Evolutionary conservation across 2,329 filamentous ascomycete genomes (phyloP).

Genomic region (Neoscytalidium dimidiatum): DNA sequence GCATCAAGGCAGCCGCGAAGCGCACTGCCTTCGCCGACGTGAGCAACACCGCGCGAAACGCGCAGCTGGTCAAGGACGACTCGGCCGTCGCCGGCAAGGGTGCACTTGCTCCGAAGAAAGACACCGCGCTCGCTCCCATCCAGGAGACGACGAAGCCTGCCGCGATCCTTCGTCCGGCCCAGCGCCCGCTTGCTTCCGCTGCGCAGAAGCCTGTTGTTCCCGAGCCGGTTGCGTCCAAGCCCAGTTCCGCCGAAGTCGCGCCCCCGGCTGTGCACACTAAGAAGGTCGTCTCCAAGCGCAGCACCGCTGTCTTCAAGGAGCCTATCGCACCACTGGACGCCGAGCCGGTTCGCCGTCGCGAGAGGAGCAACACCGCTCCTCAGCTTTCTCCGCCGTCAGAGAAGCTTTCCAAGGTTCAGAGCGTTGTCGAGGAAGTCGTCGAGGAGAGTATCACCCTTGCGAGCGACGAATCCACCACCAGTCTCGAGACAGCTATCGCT

Average conservation of each 20-base stretch:
- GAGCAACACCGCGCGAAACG: constrained; percentile 63
- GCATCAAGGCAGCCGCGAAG: constrained; percentile 67
- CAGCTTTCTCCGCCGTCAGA: constrained; percentile 15
- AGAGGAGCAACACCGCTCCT: constrained; percentile 15
- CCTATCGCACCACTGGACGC: neutral
- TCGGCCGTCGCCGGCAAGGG: constrained; percentile 52
- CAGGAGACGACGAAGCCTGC: constrained; percentile 11
- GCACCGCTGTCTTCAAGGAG: constrained; percentile 58
- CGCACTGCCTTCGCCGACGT: constrained; percentile 80
- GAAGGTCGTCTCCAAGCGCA: constrained; percentile 16
- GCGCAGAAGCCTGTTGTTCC: constrained; percentile 3
- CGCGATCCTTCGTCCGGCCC: constrained; percentile 14
- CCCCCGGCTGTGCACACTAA: neutral
- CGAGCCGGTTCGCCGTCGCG: constrained; percentile 1
- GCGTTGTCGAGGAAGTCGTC: neutral
- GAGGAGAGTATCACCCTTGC: neutral
- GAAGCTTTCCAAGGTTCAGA: neutral
- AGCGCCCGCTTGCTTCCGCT: constrained; percentile 4
- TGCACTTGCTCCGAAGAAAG: constrained; percentile 25
- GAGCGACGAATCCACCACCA: constrained; percentile 14
- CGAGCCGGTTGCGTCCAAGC: constrained; percentile 1
- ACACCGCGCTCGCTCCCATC: constrained; percentile 6
- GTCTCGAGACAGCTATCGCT: constrained; percentile 16
- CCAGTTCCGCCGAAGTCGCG: neutral
- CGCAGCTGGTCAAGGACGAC: constrained; percentile 56